Conservation (phyloP, 2,329 filamentous ascomycete genomes). For the Cryphonectria parasitica region DNA sequence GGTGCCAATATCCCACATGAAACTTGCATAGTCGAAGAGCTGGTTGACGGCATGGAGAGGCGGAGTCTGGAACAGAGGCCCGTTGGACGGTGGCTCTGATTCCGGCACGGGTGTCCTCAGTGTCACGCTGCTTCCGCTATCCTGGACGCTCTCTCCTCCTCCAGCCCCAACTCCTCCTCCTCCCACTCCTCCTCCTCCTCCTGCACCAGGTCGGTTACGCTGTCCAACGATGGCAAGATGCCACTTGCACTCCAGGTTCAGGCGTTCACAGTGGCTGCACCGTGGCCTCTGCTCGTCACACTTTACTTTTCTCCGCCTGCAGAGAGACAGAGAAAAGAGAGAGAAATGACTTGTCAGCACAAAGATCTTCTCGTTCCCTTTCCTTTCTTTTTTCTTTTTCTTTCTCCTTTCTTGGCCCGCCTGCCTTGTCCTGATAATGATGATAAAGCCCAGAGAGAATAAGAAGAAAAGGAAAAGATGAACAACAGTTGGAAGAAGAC, state of each 20-base stretch:
- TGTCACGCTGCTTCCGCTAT: conserved; percentile 14
- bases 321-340: conserved; percentile 14
- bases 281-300: conserved; percentile 57
- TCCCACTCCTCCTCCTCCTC: not conserved
- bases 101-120: conserved; percentile 22
- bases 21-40: conserved; percentile 52
- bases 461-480: not conserved
- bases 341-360: conserved; percentile 16
- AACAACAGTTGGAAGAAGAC: not conserved
- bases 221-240: conserved; percentile 33
- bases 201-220: conserved; percentile 15
- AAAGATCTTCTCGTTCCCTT: not conserved
- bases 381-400: not conserved
- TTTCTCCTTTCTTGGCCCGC: too few species aligned
- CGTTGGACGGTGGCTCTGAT: conserved; percentile 15
- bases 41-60: conserved; percentile 42
- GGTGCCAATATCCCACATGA: conserved; percentile 48
- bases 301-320: conserved; percentile 56
- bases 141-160: not conserved
- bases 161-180: too few species aligned
- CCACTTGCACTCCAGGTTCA: conserved; percentile 59
- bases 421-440: too few species aligned
- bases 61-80: conserved; percentile 19
- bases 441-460: not conserved
- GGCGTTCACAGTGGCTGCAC: conserved; percentile 57